Conservation (phyloP, 768 basidiomycete species). For the Postia placenta region DNA sequence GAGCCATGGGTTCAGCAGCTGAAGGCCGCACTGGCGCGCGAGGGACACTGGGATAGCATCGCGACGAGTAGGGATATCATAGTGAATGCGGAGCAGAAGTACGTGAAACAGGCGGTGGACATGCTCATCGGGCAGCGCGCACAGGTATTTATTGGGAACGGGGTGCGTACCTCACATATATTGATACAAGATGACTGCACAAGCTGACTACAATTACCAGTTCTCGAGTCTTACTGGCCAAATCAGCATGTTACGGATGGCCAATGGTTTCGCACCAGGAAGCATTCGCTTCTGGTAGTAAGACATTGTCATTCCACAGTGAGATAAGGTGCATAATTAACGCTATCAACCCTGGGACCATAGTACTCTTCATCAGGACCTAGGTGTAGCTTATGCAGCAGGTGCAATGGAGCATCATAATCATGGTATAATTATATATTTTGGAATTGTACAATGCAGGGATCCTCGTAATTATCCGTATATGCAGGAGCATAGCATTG, state of each 20-base stretch:
- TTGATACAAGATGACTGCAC: too few relatives aligned
- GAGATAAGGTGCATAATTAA: too few relatives aligned
- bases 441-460: too few relatives aligned
- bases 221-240: constrained; percentile 45
- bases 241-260: constrained; percentile 38
- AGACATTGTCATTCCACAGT: too few relatives aligned
- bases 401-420: too few relatives aligned
- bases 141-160: constrained; percentile 65
- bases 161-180: constrained; percentile 36
- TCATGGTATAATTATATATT: too few relatives aligned
- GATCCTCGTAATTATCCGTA: too few relatives aligned
- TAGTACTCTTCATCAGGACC: too few relatives aligned
- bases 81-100: constrained; percentile 48
- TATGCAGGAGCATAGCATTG: too few relatives aligned
- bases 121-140: constrained; percentile 64
- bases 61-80: constrained; percentile 48
- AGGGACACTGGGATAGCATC: constrained; percentile 42
- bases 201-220: too few relatives aligned
- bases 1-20: constrained; percentile 42
- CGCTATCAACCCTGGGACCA: too few relatives aligned
- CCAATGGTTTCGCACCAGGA: constrained; percentile 17
- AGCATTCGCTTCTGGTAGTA: constrained; percentile 1
- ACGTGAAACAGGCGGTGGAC: constrained; percentile 55
- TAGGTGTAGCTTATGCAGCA: too few relatives aligned
- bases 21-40: constrained; percentile 30